Conservation (phyloP, 495 filamentous ascomycete genomes). For the Penicillium steckii region DNA sequence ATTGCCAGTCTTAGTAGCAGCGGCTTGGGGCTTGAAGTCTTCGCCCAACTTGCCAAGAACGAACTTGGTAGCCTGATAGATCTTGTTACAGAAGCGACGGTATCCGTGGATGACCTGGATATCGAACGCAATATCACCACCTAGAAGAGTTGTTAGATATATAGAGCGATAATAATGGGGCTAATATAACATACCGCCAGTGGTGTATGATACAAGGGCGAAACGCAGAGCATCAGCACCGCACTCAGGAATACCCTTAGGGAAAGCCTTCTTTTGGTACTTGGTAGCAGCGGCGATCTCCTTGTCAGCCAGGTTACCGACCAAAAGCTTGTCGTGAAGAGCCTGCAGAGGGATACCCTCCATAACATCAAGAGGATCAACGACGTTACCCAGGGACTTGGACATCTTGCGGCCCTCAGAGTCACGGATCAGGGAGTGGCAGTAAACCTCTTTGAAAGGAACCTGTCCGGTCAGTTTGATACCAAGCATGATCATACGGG, state of each 20-base stretch:
- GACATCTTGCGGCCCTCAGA: conserved; percentile 82
- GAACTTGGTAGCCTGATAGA: conserved; percentile 88
- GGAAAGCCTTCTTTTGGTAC: conserved; percentile 78
- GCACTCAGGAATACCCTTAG: conserved; percentile 81
- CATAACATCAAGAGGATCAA: conserved; percentile 81
- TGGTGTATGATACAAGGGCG: conserved; percentile 78
- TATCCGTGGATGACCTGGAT: conserved; percentile 82
- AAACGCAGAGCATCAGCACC: conserved; percentile 84
- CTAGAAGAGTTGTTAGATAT: conserved; percentile 20
- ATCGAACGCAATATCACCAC: conserved; percentile 80
- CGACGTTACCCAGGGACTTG: conserved; percentile 80
- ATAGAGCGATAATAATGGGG: conserved; percentile 10
- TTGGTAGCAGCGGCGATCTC: conserved; percentile 71
- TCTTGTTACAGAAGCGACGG: conserved; percentile 87
- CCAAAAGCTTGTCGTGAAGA: conserved; percentile 67
- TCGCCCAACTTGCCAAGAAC: conserved; percentile 73
- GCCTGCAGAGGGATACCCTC: conserved; percentile 64
- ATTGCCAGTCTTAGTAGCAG: conserved; percentile 56
- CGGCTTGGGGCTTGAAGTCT: conserved; percentile 64
- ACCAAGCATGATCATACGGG: conserved; percentile 78
- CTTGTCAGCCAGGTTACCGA: conserved; percentile 71
- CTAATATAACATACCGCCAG: conserved; percentile 57
- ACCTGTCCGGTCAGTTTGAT: conserved; percentile 75
- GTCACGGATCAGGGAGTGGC: conserved; percentile 73
- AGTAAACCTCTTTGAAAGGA: conserved; percentile 78